Conservation (phyloP, 495 filamentous ascomycete species). For the Podospora tetraspora region DNA sequence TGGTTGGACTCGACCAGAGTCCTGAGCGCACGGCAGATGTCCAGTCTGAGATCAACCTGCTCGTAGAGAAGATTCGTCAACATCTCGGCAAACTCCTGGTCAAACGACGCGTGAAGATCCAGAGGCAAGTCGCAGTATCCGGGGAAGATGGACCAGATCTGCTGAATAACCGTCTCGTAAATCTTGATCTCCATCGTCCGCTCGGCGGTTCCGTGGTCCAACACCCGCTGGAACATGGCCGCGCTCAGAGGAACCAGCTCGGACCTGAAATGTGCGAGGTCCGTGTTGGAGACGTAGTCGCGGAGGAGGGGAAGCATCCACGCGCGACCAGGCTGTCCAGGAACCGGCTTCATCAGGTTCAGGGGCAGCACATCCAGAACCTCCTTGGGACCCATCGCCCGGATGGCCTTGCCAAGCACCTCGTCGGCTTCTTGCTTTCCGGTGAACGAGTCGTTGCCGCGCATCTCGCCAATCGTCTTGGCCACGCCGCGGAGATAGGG, state of each 20-base stretch:
- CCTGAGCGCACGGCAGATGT: slow-evolving; percentile 80
- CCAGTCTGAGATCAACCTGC: slow-evolving; percentile 77
- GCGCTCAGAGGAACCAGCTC: slow-evolving; percentile 88
- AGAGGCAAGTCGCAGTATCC: slow-evolving; percentile 90
- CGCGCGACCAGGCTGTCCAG: slow-evolving; percentile 75
- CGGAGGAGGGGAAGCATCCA: slow-evolving; percentile 92
- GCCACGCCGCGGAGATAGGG: slow-evolving; percentile 70
- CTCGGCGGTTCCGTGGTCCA: slow-evolving; percentile 69
- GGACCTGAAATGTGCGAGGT: slow-evolving; percentile 74
- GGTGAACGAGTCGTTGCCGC: slow-evolving; percentile 80
- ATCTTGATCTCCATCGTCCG: slow-evolving; percentile 95
- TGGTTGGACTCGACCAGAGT: slow-evolving; percentile 88
- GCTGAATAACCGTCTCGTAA: slow-evolving; percentile 90
- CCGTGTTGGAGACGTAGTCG: slow-evolving; percentile 77
- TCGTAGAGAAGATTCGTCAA: slow-evolving; percentile 87
- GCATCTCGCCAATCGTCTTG: slow-evolving; percentile 76
- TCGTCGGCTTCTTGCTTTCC: slow-evolving; percentile 93
- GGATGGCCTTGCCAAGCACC: slow-evolving; percentile 78
- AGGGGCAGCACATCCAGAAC: slow-evolving; percentile 77
- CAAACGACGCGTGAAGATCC: slow-evolving; percentile 70
- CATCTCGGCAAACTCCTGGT: slow-evolving; percentile 87
- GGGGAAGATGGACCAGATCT: slow-evolving; percentile 91
- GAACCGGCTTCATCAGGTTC: slow-evolving; percentile 70
- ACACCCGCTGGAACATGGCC: slow-evolving; percentile 77
- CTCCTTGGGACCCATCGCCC: slow-evolving; percentile 78